phyloP scores from a whole-genome alignment of 2,329 filamentous ascomycete genomes.

The Ambrosiella beaveri region DNA sequence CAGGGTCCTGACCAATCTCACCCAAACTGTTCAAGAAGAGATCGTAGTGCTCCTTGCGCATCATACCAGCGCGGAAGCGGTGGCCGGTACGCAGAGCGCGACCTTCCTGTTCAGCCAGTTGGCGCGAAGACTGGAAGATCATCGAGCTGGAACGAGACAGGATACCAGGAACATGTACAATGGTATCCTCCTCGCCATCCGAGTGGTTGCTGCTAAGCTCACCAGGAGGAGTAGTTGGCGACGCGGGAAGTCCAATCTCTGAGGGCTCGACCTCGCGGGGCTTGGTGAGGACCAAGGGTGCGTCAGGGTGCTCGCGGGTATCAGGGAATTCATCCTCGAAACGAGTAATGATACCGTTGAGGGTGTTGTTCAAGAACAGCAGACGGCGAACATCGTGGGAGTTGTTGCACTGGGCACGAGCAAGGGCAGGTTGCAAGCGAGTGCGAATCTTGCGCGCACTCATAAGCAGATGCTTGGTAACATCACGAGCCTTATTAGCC shows the following conservation, averaged over 20 bases:
- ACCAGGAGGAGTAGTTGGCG: conserved; percentile 17
- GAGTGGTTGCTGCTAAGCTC: conserved; percentile 25
- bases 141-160: conserved; percentile 36
- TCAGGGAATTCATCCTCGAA: conserved; percentile 96
- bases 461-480: conserved; percentile 76
- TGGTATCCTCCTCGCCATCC: conserved; percentile 33
- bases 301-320: conserved; percentile 28
- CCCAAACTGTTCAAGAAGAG: conserved; percentile 30
- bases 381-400: conserved; percentile 68
- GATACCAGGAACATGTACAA: conserved; percentile 23
- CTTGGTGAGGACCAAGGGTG: not conserved
- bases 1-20: conserved; percentile 32
- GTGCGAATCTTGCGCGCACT: conserved; percentile 78
- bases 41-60: conserved; percentile 34
- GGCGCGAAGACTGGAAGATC: conserved; percentile 31
- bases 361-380: conserved; percentile 71
- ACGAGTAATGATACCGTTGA: conserved; percentile 80
- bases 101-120: conserved; percentile 39
- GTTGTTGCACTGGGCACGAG: conserved; percentile 50
- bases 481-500: conserved; percentile 60
- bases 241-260: conserved; percentile 15
- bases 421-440: conserved; percentile 67
- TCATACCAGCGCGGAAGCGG: conserved; percentile 35
- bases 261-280: conserved; percentile 5
- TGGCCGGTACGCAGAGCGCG: conserved; percentile 38